Base-by-base conservation (phyloP, 176 grass and related monocot genomes). In the Carex myosuroides region DNA sequence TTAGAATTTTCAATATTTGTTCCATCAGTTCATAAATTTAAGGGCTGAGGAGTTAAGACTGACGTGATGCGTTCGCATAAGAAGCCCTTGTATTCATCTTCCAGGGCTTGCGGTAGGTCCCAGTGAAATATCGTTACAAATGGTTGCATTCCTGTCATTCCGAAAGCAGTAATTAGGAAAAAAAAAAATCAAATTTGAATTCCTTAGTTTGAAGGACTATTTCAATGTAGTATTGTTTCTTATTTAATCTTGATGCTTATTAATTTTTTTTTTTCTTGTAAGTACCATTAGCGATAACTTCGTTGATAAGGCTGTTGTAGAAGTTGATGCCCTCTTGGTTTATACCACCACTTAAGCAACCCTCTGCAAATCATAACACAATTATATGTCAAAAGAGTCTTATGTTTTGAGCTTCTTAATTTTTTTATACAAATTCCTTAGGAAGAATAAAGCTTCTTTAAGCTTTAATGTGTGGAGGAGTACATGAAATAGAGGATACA, bases 241-340 rank as follows among this genome's bases (percentile, higher is more conserved):
- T 22, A 13, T 29, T 6, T 70, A 12, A 50, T 21, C 66, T n/a
- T 39, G 32, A 14, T 53, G 2, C 17, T 50, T 24, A 17, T 22
- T 22, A 6, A 5, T 64, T 81, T 1, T 20, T 61, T 61, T 21
- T 39, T 35, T 20, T 44, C 9, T 22, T 58, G 3, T 1, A 54
- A 26, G 17, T 67, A 89, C 91, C 94, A 60, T 91, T 85, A 5
- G 84, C 80, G 30, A 93, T 62, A 76, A 91, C 26, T 41, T 91
- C 88, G 8, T 91, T 79, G 81, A 97, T 93, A 16, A 97, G 70
- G 55, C n/a, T 88, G 82, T 93, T 97, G 88, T 97, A 97, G 79
- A 90, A 97, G 17, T 71, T 71, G 12, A 97, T 81, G 22, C 91
- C 94, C 12, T 90, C 70, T 68, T 79, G 84, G 81, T 91, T 97